Conservation (phyloP, 495 filamentous ascomycete species). For the Acidiella bohemica region DNA sequence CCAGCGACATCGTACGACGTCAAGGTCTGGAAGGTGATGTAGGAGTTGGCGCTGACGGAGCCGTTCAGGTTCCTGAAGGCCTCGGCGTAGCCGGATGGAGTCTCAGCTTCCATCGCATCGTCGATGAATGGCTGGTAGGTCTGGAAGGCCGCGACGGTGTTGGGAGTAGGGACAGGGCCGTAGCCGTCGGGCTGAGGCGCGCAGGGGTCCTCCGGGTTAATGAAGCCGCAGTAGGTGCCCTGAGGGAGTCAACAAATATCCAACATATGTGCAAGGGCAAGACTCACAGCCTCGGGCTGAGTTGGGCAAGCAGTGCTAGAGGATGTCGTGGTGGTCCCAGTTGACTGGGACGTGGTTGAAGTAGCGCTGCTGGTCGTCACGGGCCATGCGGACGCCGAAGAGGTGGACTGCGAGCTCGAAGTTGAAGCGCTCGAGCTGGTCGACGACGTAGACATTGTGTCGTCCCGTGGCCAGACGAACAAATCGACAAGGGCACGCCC, state of each 20-base stretch:
- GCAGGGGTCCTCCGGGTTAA: slow-evolving; percentile 17
- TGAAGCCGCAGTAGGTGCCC: slow-evolving; percentile 18
- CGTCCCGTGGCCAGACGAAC: too few relatives aligned
- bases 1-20: slow-evolving; percentile 31
- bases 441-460: too few relatives aligned
- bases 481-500: too few relatives aligned
- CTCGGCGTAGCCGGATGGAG: slow-evolving; percentile 30
- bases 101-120: slow-evolving; percentile 19
- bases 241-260: too few relatives aligned
- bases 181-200: slow-evolving; percentile 15
- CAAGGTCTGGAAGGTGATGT: slow-evolving; percentile 32
- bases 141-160: slow-evolving; percentile 16
- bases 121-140: slow-evolving; percentile 6
- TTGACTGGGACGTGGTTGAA: slow-evolving; percentile 8
- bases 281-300: slow-evolving; percentile 8
- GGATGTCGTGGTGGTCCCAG: slow-evolving; percentile 5
- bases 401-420: slow-evolving; percentile 3
- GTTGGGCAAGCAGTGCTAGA: slow-evolving; percentile 10
- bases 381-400: too few relatives aligned
- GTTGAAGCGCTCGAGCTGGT: neutral
- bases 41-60: slow-evolving; percentile 27
- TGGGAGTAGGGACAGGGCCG: slow-evolving; percentile 12
- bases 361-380: slow-evolving; percentile 4
- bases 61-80: slow-evolving; percentile 31
- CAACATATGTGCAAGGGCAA: too few relatives aligned